These are phyloP conservation scores for Porodaedalea pini DNA, from an alignment of 1,284 basidiomycete species.

Conservation along the genomic window DNA sequence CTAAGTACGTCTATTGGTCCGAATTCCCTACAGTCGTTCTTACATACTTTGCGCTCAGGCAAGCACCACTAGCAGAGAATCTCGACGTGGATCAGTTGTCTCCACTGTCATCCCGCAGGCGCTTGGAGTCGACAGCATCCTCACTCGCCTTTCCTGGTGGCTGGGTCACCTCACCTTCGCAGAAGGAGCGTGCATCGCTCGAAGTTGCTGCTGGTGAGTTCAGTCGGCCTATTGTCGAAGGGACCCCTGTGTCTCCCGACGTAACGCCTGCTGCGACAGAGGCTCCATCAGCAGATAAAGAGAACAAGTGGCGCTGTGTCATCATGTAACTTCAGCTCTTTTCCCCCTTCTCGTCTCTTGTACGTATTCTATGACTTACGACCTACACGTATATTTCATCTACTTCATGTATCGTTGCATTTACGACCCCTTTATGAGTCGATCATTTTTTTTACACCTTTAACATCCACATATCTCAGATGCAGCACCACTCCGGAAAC, in stretches of 20 bases:
- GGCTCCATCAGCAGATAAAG: not conserved
- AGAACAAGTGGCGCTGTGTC: conserved; percentile 13
- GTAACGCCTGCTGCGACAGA: not conserved
- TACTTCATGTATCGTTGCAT: too few species aligned
- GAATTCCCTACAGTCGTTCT: not conserved
- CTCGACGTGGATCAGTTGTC: conserved; percentile 3
- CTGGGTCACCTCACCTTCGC: conserved; percentile 11
- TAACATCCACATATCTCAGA: too few species aligned
- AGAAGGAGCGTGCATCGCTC: conserved; percentile 14
- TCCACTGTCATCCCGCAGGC: conserved; percentile 4
- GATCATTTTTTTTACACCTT: too few species aligned
- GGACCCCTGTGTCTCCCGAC: not conserved
- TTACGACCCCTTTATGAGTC: too few species aligned
- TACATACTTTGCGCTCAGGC: not conserved
- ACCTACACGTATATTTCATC: too few species aligned
- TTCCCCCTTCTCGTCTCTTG: not conserved
- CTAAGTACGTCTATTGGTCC: not conserved
- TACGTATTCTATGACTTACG: too few species aligned
- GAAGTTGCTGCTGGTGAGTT: conserved; percentile 18
- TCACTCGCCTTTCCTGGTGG: conserved; percentile 16
- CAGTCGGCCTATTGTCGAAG: conserved; percentile 11
- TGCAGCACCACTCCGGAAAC: too few species aligned
- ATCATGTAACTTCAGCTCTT: conserved; percentile 12
- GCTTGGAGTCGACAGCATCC: conserved; percentile 19
- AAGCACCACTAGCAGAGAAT: not conserved